Evolutionary conservation across 441 rosid species (phyloP), one percentile per base, ranked within the genome.

Genomic region (Omphalea diandra): DNA sequence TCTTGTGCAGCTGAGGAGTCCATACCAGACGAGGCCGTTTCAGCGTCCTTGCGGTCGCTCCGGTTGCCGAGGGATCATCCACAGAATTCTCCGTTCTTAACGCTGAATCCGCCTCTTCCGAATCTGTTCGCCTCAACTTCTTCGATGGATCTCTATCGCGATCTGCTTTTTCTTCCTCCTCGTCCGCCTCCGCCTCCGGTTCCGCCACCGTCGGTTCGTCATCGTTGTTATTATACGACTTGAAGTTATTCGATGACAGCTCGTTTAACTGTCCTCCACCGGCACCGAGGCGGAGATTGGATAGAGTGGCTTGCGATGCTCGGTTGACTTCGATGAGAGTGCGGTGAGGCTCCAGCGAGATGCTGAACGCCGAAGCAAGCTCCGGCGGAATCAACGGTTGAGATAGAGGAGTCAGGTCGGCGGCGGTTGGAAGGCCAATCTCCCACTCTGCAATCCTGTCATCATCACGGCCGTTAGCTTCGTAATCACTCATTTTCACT

Each of bases 1-100:
- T 82, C 86, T 93, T 93, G 75, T 96, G 99, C 53, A 96, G 82
- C 76, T 93, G 98, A 53, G 99, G 98, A 2, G 99, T 96, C 99
- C 99, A 96, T 26, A 96, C 98, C 15, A 96, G 67, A 57, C 99
- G 91, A 50, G 88, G 86, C 73, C 95, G 85, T 77, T 96, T 96
- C 70, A 77, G 27, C 59, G 91, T 66, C 84, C 84, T 82, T 61
- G n/a, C n/a, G n/a, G n/a, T n/a, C n/a, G n/a, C n/a, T n/a, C n/a
- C n/a, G n/a, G n/a, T n/a, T n/a, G 83, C 86, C 57, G 86, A 71
- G 24, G 82, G 84, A 58, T 86, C 97, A 32, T 79, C 90, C 11
- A 20, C 65, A 53, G 84, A 74, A 67, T 73, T 73, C 49, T 81
- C 83, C 46, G 77, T 75, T 69, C 80, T 68, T 53, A 68, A 40